These are phyloP conservation scores for Fraxinus xanthoxyloides DNA, from an alignment of 305 asterid species.

Conservation along the genomic window DNA sequence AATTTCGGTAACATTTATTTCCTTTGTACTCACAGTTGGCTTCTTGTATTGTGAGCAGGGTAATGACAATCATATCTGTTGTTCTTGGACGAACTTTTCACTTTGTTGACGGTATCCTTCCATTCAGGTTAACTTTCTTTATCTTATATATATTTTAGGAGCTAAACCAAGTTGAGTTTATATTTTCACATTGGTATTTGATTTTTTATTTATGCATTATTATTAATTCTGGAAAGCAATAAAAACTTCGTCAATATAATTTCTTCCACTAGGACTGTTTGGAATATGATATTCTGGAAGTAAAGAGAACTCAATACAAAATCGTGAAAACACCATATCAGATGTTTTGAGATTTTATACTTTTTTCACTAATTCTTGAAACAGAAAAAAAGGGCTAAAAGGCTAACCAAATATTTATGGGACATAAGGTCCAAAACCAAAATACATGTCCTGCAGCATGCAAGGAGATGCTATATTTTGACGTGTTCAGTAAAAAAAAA, in stretches of 20 bases:
- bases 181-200: neutral
- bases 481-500: neutral
- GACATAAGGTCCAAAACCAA: neutral
- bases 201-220: neutral
- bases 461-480: neutral
- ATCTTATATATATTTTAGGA: neutral
- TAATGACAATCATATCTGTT: conserved; percentile 85
- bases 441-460: neutral
- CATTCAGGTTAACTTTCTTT: conserved; percentile 63
- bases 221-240: neutral
- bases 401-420: neutral
- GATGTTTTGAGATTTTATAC: neutral
- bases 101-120: conserved; percentile 80
- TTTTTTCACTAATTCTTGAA: neutral
- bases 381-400: neutral
- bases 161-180: neutral
- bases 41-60: conserved; percentile 46
- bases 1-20: neutral
- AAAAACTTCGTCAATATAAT: neutral
- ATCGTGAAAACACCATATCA: neutral
- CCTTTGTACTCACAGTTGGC: conserved; percentile 3
- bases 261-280: neutral
- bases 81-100: conserved; percentile 91
- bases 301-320: neutral
- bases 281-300: neutral